phyloP scores from a whole-genome alignment of 495 filamentous ascomycete species.

The Xylaria flabelliformis region DNA sequence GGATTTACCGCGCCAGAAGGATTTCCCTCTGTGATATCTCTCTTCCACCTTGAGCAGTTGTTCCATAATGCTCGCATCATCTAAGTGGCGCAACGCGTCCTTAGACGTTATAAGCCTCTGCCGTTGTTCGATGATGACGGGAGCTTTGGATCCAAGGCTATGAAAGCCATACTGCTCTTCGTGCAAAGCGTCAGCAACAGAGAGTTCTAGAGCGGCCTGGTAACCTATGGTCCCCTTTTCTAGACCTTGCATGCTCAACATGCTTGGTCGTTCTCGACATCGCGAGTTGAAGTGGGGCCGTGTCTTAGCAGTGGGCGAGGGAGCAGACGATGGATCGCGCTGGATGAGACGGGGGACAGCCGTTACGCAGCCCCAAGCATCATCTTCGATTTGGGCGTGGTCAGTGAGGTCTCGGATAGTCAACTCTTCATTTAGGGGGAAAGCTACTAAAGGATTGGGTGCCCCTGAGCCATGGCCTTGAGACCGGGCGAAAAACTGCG shows the following conservation, averaged over 20 bases:
- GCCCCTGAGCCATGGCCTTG: conserved; percentile 59
- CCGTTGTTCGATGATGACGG: conserved; percentile 53
- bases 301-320: conserved; percentile 46
- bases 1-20: conserved; percentile 42
- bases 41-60: conserved; percentile 56
- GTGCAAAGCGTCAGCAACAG: conserved; percentile 66
- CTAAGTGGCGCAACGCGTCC: conserved; percentile 57
- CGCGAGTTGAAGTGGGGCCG: conserved; percentile 63
- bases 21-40: conserved; percentile 50
- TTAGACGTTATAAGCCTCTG: conserved; percentile 56
- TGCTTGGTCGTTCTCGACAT: conserved; percentile 69
- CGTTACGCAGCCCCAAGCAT: conserved; percentile 60
- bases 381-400: conserved; percentile 61
- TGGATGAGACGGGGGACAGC: conserved; percentile 58
- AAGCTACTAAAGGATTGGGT: conserved; percentile 69
- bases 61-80: conserved; percentile 59
- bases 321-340: conserved; percentile 47
- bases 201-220: conserved; percentile 72
- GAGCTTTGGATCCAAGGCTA: conserved; percentile 48
- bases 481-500: conserved; percentile 70
- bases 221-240: conserved; percentile 81
- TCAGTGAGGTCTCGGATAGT: conserved; percentile 69
- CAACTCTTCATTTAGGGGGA: conserved; percentile 71
- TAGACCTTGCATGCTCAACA: conserved; percentile 74
- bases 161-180: conserved; percentile 59